Conservation (phyloP, 2,329 filamentous ascomycete genomes). For the Diplodia scrobiculata region DNA sequence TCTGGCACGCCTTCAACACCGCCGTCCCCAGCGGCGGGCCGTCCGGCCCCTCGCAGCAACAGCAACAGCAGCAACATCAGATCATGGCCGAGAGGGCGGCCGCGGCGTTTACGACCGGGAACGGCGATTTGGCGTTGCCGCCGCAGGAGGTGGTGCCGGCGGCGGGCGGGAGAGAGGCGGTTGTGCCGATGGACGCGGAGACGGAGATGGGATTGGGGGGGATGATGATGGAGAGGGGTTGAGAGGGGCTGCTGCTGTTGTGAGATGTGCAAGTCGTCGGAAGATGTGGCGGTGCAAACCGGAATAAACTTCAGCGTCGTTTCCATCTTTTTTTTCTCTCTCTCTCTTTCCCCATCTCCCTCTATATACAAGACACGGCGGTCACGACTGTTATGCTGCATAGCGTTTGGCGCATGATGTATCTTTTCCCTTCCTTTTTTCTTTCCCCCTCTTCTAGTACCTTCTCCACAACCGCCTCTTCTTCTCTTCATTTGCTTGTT, state of each 20-base stretch:
- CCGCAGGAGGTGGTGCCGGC: not conserved
- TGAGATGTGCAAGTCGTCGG: not conserved
- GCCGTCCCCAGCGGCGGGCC: not conserved
- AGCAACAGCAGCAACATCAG: not conserved
- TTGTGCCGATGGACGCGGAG: not conserved
- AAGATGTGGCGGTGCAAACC: not conserved
- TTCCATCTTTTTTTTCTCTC: not conserved
- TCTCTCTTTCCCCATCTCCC: not conserved
- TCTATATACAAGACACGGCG: not conserved
- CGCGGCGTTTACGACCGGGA: not conserved
- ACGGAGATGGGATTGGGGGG: slow-evolving; percentile 10
- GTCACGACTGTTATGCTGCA: slow-evolving; percentile 26
- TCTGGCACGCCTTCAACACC: slow-evolving; percentile 67
- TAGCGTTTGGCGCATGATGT: slow-evolving; percentile 20
- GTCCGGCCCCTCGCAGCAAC: not conserved
- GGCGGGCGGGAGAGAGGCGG: not conserved
- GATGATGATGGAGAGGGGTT: slow-evolving; percentile 11
- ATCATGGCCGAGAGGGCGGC: not conserved
- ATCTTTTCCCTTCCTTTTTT: not conserved
- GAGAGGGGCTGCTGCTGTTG: not conserved
- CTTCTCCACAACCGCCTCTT: not conserved
- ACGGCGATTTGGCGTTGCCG: not conserved
- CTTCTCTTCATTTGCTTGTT: not conserved
- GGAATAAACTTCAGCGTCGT: not conserved
- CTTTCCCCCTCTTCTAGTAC: not conserved